Percentiles rank a stretch among this genome's conserved stretches.
Conservation (phyloP, 768 basidiomycete species). For the Chalciporus chontae region DNA sequence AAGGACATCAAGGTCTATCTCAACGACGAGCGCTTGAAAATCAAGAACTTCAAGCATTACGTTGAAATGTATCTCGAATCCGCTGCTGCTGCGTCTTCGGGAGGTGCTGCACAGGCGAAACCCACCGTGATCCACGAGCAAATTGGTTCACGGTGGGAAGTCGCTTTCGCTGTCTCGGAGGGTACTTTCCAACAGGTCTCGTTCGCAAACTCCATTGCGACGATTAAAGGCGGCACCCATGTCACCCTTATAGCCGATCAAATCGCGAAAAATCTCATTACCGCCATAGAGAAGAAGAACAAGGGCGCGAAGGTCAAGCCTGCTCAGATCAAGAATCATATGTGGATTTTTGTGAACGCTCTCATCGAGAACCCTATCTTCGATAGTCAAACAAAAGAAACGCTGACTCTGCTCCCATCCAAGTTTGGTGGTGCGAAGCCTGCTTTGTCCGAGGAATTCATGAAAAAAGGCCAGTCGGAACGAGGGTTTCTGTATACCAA, state of each 20-base stretch:
- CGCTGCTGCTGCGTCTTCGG: constrained; percentile 65
- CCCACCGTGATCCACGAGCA: constrained; percentile 80
- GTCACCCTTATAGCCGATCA: constrained; percentile 84
- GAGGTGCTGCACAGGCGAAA: constrained; percentile 77
- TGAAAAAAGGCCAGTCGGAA: constrained; percentile 78
- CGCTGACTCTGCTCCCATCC: constrained; percentile 76
- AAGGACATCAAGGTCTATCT: constrained; percentile 91
- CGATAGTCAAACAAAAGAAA: constrained; percentile 99
- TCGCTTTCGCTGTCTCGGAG: constrained; percentile 92
- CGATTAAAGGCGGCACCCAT: constrained; percentile 94
- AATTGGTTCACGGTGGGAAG: constrained; percentile 83
- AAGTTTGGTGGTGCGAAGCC: constrained; percentile 95
- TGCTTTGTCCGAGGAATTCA: constrained; percentile 80
- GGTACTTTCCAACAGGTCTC: constrained; percentile 92
- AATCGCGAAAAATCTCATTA: constrained; percentile 78
- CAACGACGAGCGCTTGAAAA: constrained; percentile 86
- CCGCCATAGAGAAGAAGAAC: constrained; percentile 92
- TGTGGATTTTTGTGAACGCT: constrained; percentile 97
- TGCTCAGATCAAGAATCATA: constrained; percentile 92
- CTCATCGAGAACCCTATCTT: constrained; percentile 97
- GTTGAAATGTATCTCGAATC: constrained; percentile 90
- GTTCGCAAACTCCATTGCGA: constrained; percentile 96
- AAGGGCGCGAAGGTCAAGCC: constrained; percentile 93
- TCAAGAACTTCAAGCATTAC: constrained; percentile 96
- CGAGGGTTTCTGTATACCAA: not conserved